Evolutionary conservation across 169 alveolate species (phyloP).

Genomic region (Eimeria sp.): DNA sequence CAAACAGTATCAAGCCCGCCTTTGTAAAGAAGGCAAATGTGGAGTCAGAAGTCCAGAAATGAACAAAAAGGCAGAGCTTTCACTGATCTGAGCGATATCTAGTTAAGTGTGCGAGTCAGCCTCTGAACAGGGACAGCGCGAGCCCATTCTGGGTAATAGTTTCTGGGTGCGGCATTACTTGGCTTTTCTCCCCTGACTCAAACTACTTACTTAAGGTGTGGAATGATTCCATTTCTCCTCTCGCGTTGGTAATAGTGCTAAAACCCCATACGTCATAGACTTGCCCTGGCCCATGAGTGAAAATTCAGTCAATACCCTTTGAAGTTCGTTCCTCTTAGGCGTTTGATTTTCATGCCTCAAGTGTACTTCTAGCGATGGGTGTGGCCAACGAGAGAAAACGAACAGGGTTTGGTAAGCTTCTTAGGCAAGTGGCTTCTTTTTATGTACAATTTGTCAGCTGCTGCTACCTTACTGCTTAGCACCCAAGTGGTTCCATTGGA

Average conservation of each 20-base stretch:
- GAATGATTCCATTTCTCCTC: background rate
- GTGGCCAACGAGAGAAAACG: background rate
- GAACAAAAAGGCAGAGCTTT: background rate
- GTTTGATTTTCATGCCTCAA: slow-evolving; percentile 42
- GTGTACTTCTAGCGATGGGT: slow-evolving; percentile 51
- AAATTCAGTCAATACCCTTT: background rate
- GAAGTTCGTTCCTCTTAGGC: slow-evolving; percentile 24
- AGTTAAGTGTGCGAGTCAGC: background rate
- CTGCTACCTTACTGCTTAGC: background rate
- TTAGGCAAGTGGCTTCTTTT: background rate
- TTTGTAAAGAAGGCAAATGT: background rate
- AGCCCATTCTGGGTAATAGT: slow-evolving; percentile 48
- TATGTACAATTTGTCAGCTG: background rate
- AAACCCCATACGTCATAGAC: background rate
- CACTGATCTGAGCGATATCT: background rate
- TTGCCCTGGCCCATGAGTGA: background rate
- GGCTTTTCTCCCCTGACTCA: slow-evolving; percentile 51
- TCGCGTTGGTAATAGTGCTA: background rate
- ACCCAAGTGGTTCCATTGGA: background rate
- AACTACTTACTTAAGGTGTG: slow-evolving; percentile 36
- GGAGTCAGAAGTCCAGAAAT: too few relatives aligned
- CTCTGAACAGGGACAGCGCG: background rate
- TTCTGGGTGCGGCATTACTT: slow-evolving; percentile 53
- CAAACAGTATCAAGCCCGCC: background rate
- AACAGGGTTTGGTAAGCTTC: slow-evolving; percentile 4